Evolutionary conservation across 2,329 filamentous ascomycete genomes (phyloP).

Genomic region (Pyricularia pennisetigena): DNA sequence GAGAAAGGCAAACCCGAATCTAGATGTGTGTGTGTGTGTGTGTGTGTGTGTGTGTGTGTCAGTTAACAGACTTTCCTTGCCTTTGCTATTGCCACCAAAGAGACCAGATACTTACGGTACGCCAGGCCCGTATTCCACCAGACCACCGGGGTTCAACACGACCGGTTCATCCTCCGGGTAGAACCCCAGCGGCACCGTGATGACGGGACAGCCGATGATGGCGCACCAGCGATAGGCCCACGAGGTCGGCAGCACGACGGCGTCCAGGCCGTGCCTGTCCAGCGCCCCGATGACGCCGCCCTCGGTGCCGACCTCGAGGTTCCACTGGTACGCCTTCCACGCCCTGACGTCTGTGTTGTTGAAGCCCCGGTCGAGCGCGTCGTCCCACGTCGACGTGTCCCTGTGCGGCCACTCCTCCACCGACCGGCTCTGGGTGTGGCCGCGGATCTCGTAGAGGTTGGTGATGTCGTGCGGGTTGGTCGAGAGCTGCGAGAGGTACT

Average conservation of each 20-base stretch:
- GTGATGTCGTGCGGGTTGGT: slow-evolving; percentile 46
- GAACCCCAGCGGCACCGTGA: slow-evolving; percentile 23
- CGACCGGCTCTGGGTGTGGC: slow-evolving; percentile 42
- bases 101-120: background rate
- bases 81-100: no score
- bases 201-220: slow-evolving; percentile 29
- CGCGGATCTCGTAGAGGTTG: slow-evolving; percentile 38
- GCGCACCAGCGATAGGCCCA: slow-evolving; percentile 23
- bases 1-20: slow-evolving; percentile 55
- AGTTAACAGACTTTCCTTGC: background rate
- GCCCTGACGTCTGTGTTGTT: slow-evolving; percentile 45
- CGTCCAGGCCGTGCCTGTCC: slow-evolving; percentile 33
- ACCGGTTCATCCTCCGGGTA: background rate
- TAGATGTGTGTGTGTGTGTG: background rate
- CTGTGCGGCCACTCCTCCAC: slow-evolving; percentile 49
- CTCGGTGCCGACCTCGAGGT: slow-evolving; percentile 42
- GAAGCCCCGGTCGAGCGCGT: slow-evolving; percentile 37
- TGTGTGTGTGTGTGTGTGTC: no score
- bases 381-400: slow-evolving; percentile 49
- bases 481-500: slow-evolving; percentile 45
- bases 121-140: background rate
- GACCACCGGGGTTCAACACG: background rate
- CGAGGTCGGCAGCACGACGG: slow-evolving; percentile 48
- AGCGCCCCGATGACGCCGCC: slow-evolving; percentile 44
- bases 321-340: slow-evolving; percentile 44